Base-by-base conservation (phyloP, 768 basidiomycete species). In the Udeniomyces megalosporus region DNA sequence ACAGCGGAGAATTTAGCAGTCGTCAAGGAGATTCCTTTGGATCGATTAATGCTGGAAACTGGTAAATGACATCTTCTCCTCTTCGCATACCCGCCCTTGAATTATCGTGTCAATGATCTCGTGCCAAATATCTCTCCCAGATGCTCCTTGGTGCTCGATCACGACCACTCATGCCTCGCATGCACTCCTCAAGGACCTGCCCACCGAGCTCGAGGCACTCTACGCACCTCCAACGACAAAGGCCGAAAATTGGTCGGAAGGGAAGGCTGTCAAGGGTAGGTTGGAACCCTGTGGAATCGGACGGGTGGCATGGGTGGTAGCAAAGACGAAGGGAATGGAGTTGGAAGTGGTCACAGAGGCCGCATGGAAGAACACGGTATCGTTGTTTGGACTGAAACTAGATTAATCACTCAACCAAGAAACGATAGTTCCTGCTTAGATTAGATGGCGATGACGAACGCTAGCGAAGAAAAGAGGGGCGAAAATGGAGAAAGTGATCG, bases 301-400 rank as follows among this genome's bases (percentile, higher is more conserved):
- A 6, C 79, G 78, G 28, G 81, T 88, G 11, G 88, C 85, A 24
- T 86, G 84, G 81, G 80, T 86, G 12, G 75, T 88, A 12, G 77
- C 75, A 8, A 59, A 67, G 77, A 61, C 75, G 3, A 72, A 78
- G 38, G 77, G 74, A 2, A 69, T 79, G 6, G 61, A 79, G 0
- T 73, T 84, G 29, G 80, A 84, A 64, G 75, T 78, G 59, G 73
- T 88, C 0, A 74, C 78, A 3, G 78, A 81, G 66, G 76, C 73
- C 26, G 80, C 77, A 3, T 86, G 81, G 79, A 74, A 75, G 65
- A 89, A 87, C 69, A 83, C 84, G 0, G 67, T 82, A 8, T 71
- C 76, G 28, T 62, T 86, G 46, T 88, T 88, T 69, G 75, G 73
- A 15, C 70, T 85, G 35, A 72, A 77, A 8, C 77, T 79, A 10